Evolutionary conservation across 2,329 filamentous ascomycete genomes (phyloP).

Genomic region (Beauveria asiatica): DNA sequence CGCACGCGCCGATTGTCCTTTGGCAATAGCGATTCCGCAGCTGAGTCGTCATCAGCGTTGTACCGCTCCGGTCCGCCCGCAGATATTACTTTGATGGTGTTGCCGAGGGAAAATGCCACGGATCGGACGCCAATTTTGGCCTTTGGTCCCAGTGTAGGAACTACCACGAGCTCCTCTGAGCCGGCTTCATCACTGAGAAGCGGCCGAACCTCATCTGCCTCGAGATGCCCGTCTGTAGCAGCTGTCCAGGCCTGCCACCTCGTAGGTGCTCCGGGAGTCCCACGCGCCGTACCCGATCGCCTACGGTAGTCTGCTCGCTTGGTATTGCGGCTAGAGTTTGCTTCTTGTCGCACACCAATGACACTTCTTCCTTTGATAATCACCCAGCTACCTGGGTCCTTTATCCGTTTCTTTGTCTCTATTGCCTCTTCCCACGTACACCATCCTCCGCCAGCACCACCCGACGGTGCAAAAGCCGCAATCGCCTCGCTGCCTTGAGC

Average conservation of each 20-base stretch:
- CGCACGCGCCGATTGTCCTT: conserved; percentile 32
- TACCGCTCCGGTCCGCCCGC: conserved; percentile 56
- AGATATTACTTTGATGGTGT: conserved; percentile 62
- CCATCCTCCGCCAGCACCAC: conserved; percentile 32
- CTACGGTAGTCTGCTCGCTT: conserved; percentile 9
- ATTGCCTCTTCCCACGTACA: conserved; percentile 44
- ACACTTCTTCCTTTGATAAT: conserved; percentile 51
- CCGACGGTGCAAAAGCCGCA: conserved; percentile 35
- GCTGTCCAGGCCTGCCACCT: conserved; percentile 49
- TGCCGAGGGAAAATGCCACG: conserved; percentile 63
- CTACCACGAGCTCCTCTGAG: conserved; percentile 47
- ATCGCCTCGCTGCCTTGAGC: conserved; percentile 45
- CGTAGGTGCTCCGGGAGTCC: conserved; percentile 5
- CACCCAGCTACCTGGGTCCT: conserved; percentile 59
- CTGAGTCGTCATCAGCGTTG: conserved; percentile 31
- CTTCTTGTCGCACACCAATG: conserved; percentile 50
- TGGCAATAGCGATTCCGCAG: conserved; percentile 24
- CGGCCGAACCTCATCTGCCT: conserved; percentile 36
- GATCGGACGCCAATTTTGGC: conserved; percentile 53
- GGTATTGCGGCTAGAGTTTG: conserved; percentile 8
- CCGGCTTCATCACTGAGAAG: conserved; percentile 33
- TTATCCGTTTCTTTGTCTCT: conserved; percentile 43
- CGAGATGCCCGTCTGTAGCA: conserved; percentile 34
- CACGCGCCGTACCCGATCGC: conserved; percentile 11
- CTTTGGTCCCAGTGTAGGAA: conserved; percentile 58